Evolutionary conservation across 768 basidiomycete species (phyloP), one percentile per base, ranked within the genome.

Genomic region (Asterophora lycoperdoides): DNA sequence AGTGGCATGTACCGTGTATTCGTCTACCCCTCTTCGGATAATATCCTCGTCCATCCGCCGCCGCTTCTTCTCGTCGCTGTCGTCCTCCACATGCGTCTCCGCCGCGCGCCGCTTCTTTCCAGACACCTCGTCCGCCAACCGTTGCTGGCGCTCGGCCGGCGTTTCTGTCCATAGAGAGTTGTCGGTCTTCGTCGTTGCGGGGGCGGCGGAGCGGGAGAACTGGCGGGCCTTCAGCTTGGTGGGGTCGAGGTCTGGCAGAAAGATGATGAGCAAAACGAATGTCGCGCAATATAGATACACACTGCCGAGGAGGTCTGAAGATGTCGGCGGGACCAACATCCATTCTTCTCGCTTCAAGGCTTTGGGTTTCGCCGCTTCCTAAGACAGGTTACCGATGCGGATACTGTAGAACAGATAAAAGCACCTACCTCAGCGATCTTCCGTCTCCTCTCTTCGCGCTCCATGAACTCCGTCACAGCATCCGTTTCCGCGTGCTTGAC

Each of bases 161-260:
- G 96, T 97, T 72, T 99, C 96, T 0, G 96, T 99, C 96, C 96
- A 99, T 10, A 95, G 74, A 2, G 83, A 84, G 46, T 68, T 77
- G 56, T 88, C 87, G 6, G 67, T 67, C 37, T 72, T 65, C 1
- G 72, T 67, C 10, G 69, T 63, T 2, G 64, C 57, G 11, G 80
- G 64, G 13, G 75, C 72, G n/a, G 68, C 54, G 18, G 80, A 69
- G 45, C 78, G 73, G n/a, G 86, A 81, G 66, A 94, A 94, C 61
- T 90, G 86, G 17, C 91, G 83, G 2, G 80, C 70, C 64, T 83
- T 86, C 17, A 93, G 69, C 60, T 89, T 91, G 4, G 89, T 84
- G 0, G 93, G 89, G 66, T 99, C 95, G 29, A 95, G 79, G 14
- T 80, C 92, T 56, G 93, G 45, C 55, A 28, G 56, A 29, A 19